phyloP scores from a whole-genome alignment of 768 basidiomycete species.

The Agrocybe pediades region DNA sequence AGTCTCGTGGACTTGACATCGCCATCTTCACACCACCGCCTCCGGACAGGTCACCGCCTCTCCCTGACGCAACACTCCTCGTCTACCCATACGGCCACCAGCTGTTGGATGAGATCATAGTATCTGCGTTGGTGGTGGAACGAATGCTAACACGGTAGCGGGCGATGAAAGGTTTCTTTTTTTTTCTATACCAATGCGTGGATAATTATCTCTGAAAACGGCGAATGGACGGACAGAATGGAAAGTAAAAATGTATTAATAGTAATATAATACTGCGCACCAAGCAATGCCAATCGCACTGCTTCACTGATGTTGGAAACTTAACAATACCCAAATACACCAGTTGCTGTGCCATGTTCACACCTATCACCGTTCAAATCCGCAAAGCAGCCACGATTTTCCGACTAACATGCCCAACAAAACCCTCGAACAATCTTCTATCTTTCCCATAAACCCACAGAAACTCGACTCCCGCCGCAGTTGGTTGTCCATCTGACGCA shows the following conservation, averaged over 20 bases:
- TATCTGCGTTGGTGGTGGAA: slow-evolving; percentile 45
- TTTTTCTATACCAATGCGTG: neutral
- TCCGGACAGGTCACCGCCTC: slow-evolving; percentile 44
- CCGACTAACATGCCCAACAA: slow-evolving; percentile 63
- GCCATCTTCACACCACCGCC: slow-evolving; percentile 51
- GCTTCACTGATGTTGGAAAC: too few relatives aligned
- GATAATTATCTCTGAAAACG: neutral
- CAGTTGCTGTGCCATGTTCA: neutral
- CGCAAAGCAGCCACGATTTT: slow-evolving; percentile 35
- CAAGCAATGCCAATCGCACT: too few relatives aligned
- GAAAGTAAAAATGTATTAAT: neutral
- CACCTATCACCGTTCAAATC: too few relatives aligned
- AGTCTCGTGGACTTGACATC: slow-evolving; percentile 30
- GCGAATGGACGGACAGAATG: neutral
- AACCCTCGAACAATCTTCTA: slow-evolving; percentile 61
- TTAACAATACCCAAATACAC: neutral
- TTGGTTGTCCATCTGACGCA: neutral
- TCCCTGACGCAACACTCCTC: slow-evolving; percentile 46
- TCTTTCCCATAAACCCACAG: slow-evolving; percentile 68
- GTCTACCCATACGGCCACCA: slow-evolving; percentile 47
- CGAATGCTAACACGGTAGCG: slow-evolving; percentile 34
- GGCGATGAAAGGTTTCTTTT: neutral
- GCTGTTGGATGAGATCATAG: slow-evolving; percentile 44
- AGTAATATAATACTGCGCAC: too few relatives aligned
- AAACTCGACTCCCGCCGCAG: slow-evolving; percentile 38